Evolutionary conservation across 768 basidiomycete genomes (phyloP).

Genomic region (Pisolithus marmoratus): DNA sequence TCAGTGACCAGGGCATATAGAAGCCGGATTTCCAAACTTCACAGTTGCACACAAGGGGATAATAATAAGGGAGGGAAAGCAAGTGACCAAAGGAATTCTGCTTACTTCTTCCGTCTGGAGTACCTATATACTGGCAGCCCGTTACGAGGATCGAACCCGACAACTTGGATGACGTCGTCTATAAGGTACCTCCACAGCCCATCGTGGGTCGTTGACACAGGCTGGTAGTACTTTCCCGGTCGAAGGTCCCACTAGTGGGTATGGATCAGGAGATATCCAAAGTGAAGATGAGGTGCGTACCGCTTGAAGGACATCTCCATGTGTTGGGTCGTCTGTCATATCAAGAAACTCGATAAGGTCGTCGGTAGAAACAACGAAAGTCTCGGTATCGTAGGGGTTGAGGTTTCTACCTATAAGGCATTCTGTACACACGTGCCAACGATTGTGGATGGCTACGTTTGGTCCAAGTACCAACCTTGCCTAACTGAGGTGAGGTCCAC

Average conservation of each 20-base stretch:
- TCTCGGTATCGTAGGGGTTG: slow-evolving; percentile 1
- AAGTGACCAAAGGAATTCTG: neutral
- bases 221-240: slow-evolving; percentile 2
- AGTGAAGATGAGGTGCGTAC: slow-evolving; percentile 3
- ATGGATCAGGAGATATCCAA: neutral
- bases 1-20: slow-evolving; percentile 13
- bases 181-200: slow-evolving; percentile 6
- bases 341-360: slow-evolving; percentile 16
- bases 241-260: neutral
- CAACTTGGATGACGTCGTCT: slow-evolving; percentile 4
- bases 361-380: slow-evolving; percentile 1
- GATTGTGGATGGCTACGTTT: neutral
- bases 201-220: neutral
- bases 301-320: slow-evolving; percentile 11
- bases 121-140: slow-evolving; percentile 4
- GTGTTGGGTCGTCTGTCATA: slow-evolving; percentile 3
- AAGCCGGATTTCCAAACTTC: no score
- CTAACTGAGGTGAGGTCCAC: neutral
- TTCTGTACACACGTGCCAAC: slow-evolving; percentile 11
- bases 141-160: slow-evolving; percentile 5
- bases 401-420: neutral
- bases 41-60: no score
- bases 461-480: neutral
- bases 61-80: neutral
- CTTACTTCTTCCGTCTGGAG: slow-evolving; percentile 6